Conservation (phyloP, 2,329 filamentous ascomycete species). For the Nannizzia gypsea region DNA sequence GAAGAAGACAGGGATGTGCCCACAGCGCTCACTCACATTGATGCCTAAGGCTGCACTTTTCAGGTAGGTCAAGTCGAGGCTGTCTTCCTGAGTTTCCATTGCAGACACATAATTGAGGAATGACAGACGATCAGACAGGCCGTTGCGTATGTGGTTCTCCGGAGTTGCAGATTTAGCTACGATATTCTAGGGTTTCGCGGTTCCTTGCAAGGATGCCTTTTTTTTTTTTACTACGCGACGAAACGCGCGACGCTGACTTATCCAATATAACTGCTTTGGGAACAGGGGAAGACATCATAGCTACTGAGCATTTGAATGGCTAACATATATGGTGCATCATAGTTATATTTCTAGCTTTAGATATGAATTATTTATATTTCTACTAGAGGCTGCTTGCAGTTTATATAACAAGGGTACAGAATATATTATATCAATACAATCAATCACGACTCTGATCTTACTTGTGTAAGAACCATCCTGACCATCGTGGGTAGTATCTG, state of each 20-base stretch:
- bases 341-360: too few relatives aligned
- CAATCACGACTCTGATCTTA: slow-evolving; percentile 61
- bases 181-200: not conserved
- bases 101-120: not conserved
- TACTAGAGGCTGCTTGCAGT: too few relatives aligned
- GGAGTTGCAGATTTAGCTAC: not conserved
- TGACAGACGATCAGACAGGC: not conserved
- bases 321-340: too few relatives aligned
- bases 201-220: not conserved
- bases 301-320: too few relatives aligned
- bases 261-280: slow-evolving; percentile 3
- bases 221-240: not conserved
- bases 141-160: not conserved
- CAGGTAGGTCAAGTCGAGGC: slow-evolving; percentile 30
- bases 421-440: slow-evolving; percentile 11
- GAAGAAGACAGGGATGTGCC: slow-evolving; percentile 4
- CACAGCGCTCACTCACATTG: slow-evolving; percentile 27
- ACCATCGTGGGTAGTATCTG: slow-evolving; percentile 15
- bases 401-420: not conserved
- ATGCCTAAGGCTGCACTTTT: slow-evolving; percentile 32
- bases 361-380: too few relatives aligned
- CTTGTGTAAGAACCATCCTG: too few relatives aligned
- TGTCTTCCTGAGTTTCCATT: slow-evolving; percentile 32
- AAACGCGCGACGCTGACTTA: not conserved
- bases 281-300: too few relatives aligned